Evolutionary conservation across 1,139 yeast species (phyloP), one percentile per base, ranked within the genome.

Genomic region (Taiozyma onychis): DNA sequence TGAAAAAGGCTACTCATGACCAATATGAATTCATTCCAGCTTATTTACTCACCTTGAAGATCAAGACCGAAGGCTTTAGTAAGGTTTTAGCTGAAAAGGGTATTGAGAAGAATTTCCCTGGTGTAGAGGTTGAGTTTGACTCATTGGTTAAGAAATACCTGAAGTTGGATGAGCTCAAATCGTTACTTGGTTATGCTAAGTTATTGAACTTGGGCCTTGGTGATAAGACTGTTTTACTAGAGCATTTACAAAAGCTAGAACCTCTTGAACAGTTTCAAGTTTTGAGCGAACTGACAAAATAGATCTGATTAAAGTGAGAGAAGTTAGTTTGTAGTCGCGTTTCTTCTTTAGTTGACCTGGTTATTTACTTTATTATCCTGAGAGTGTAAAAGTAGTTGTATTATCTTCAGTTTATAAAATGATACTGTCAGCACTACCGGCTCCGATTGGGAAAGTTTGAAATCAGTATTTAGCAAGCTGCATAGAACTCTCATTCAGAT

Each of bases 61-160:
- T 49, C 45, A 57, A 54, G 26, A 52, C 56, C 18, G 57, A 51
- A 22, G 63, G 58, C 1, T 61, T 70, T 48, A 67, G 68, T 35
- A 67, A 68, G 51, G 65, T 65, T 51, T 66, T 70, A 3, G 71
- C 70, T 22, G 53, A 57, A n/a, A 69, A 64, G 55, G 69, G 71
- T 18, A 51, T 68, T 11, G 69, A 63, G 49, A 64, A 65, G 43
- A 64, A 66, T 48, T 65, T 62, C 44, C 50, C 59, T 6, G 57
- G 51, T 6, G 55, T 58, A 21, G 52, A 57, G 35, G 49, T 41
- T 9, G 46, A 55, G 5, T n/a, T 57, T 14, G 48, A 51, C 18
- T 45, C 43, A 10, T 48, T 58, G 41, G 49, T 59, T 18, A 47
- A 45, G 2, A 51, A 51, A 32, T 53, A 54, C 44, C 53, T 57